phyloP scores from a whole-genome alignment of 2,329 filamentous ascomycete species.

The Ophiognomonia clavigignenti-juglandacearum region DNA sequence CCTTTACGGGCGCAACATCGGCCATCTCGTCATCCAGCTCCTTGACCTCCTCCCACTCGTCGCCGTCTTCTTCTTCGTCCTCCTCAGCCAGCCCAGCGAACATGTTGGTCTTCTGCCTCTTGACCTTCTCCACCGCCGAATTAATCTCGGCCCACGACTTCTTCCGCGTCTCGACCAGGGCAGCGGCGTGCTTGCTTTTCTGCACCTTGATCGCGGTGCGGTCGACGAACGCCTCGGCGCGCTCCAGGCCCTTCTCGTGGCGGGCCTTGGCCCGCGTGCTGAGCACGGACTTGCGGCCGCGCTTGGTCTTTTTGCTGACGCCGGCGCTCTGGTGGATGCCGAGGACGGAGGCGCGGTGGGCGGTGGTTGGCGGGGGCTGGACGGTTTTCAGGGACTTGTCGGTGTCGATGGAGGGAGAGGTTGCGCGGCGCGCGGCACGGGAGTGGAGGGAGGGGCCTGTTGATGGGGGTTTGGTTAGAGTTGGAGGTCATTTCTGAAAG shows the following conservation, averaged over 20 bases:
- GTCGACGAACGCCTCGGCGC: slow-evolving; percentile 55
- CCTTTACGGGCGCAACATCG: slow-evolving; percentile 16
- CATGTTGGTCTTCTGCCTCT: slow-evolving; percentile 4
- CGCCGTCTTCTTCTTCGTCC: slow-evolving; percentile 13
- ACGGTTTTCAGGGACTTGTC: slow-evolving; percentile 66
- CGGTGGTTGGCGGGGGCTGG: slow-evolving; percentile 43
- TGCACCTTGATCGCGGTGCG: slow-evolving; percentile 52
- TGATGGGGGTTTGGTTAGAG: background rate
- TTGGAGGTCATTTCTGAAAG: too few species aligned
- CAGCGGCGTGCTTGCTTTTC: slow-evolving; percentile 47
- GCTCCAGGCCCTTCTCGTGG: slow-evolving; percentile 53
- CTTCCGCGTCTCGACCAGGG: slow-evolving; percentile 41
- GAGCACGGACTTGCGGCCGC: slow-evolving; percentile 46
- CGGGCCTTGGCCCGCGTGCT: slow-evolving; percentile 51
- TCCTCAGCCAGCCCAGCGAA: slow-evolving; percentile 16
- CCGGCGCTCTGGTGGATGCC: slow-evolving; percentile 63
- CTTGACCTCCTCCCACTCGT: slow-evolving; percentile 11
- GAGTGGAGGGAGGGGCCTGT: slow-evolving; percentile 64
- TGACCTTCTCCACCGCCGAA: slow-evolving; percentile 25
- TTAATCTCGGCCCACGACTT: slow-evolving; percentile 59
- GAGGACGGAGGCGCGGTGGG: slow-evolving; percentile 60
- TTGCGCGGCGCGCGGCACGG: slow-evolving; percentile 68
- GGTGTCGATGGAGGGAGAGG: slow-evolving; percentile 63
- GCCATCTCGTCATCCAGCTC: slow-evolving; percentile 19
- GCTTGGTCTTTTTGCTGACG: slow-evolving; percentile 62